Percentiles rank a stretch among this genome's conserved stretches.
Evolutionary conservation across 78 protist genomes (phyloP).

Genomic region (Cavenderia fasciculata): DNA sequence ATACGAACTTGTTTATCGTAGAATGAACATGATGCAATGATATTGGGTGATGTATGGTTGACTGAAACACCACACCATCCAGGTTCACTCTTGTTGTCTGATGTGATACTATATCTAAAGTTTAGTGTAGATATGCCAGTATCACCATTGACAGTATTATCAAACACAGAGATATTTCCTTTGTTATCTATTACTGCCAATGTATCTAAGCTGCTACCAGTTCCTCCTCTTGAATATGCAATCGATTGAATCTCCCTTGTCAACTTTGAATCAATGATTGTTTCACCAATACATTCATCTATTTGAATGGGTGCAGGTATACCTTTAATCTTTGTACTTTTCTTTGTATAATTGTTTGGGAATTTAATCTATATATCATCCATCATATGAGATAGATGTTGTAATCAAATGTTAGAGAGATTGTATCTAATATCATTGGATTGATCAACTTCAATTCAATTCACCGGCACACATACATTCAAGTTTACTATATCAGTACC

Average conservation of each 20-base stretch:
- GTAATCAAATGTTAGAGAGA: background rate
- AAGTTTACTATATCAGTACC: conserved; percentile 8
- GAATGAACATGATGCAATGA: conserved; percentile 30
- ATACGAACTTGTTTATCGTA: conserved; percentile 31
- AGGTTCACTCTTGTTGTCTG: background rate
- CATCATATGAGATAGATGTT: background rate
- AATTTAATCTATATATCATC: background rate
- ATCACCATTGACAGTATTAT: background rate
- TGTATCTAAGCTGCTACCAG: background rate
- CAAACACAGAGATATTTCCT: background rate
- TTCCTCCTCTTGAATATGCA: background rate
- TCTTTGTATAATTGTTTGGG: conserved; percentile 13
- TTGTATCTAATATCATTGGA: too few species aligned
- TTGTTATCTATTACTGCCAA: background rate
- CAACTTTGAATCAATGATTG: background rate
- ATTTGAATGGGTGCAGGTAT: conserved; percentile 55
- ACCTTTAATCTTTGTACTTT: conserved; percentile 53
- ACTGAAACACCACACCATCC: conserved; percentile 60
- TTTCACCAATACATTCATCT: background rate
- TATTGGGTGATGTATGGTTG: background rate
- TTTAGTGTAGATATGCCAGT: background rate
- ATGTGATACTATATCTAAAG: background rate
- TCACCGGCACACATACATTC: conserved; percentile 24
- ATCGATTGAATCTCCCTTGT: conserved; percentile 54
- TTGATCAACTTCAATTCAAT: too few species aligned